A percentile compares a stretch with the other conserved stretches of the same genome.
phyloP scores from a whole-genome alignment of 2,329 filamentous ascomycete genomes.

The Verticillium albo-atrum region DNA sequence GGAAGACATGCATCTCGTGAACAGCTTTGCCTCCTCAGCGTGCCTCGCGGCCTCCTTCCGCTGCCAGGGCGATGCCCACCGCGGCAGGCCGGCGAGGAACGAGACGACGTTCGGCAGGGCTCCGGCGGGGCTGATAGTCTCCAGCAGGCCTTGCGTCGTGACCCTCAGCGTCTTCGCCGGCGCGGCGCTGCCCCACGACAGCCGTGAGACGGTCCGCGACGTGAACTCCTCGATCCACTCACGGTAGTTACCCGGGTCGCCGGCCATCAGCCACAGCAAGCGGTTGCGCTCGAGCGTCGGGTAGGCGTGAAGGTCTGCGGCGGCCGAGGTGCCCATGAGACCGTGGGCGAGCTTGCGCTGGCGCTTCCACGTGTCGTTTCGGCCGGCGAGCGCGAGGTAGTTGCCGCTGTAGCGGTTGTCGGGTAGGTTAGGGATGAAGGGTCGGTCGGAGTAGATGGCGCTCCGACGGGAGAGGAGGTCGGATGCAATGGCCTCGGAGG shows the following conservation, averaged over 20 bases:
- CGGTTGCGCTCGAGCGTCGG: constrained; percentile 39
- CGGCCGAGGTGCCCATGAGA: constrained; percentile 28
- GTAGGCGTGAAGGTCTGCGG: constrained; percentile 32
- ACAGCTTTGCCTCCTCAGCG: constrained; percentile 31
- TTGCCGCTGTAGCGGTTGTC: constrained; percentile 43
- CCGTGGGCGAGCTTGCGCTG: constrained; percentile 40
- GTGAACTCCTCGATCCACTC: constrained; percentile 45
- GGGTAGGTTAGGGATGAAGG: constrained; percentile 40
- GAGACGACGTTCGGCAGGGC: constrained; percentile 35
- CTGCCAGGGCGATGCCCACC: constrained; percentile 38
- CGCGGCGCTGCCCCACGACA: constrained; percentile 40
- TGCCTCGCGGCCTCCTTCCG: constrained; percentile 35
- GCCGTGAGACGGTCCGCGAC: constrained; percentile 37
- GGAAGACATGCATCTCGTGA: constrained; percentile 29
- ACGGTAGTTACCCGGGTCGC: constrained; percentile 34
- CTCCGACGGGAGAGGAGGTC: constrained; percentile 37
- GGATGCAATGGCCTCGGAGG: constrained; percentile 37
- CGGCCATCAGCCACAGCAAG: constrained; percentile 31
- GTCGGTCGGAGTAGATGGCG: constrained; percentile 42
- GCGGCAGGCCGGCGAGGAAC: constrained; percentile 33
- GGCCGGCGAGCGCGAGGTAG: constrained; percentile 2
- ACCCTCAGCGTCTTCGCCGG: constrained; percentile 33
- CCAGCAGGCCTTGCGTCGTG: constrained; percentile 40
- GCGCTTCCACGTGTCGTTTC: constrained; percentile 41
- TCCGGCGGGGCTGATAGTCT: constrained; percentile 40